A percentile compares a stretch with the other conserved stretches of the same genome.
These are phyloP conservation scores for Rhipidocladum racemiflorum DNA, from an alignment of 176 grass and related monocot genomes.

Conservation along the genomic window DNA sequence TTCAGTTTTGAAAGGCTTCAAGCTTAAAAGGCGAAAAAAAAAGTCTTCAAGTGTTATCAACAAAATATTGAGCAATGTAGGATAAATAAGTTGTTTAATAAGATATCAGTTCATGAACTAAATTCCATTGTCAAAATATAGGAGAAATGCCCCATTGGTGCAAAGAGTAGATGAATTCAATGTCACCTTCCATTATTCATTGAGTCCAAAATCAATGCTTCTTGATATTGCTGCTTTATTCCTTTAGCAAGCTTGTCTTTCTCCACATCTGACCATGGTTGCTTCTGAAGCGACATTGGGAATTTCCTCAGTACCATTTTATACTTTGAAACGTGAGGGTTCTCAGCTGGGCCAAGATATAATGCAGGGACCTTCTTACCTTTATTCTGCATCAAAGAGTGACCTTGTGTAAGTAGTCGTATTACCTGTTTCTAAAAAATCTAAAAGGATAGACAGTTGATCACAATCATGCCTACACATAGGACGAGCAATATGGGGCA, in stretches of 20 bases:
- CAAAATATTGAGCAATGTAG: background rate
- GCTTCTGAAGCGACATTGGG: slow-evolving; percentile 60
- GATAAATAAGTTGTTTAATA: background rate
- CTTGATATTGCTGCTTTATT: slow-evolving; percentile 97
- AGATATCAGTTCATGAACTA: background rate
- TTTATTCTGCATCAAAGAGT: slow-evolving; percentile 43
- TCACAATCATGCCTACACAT: background rate
- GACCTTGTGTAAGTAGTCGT: background rate
- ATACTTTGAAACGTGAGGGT: slow-evolving; percentile 62
- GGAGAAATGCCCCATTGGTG: background rate
- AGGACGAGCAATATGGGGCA: background rate
- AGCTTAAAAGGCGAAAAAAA: background rate
- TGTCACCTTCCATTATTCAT: slow-evolving; percentile 73
- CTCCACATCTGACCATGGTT: slow-evolving; percentile 67
- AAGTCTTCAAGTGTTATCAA: background rate
- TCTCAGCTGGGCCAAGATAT: slow-evolving; percentile 66
- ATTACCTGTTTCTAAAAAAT: background rate
- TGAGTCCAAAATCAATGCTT: slow-evolving; percentile 63
- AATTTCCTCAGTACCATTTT: slow-evolving; percentile 68
- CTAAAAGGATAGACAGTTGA: background rate
- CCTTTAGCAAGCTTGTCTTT: slow-evolving; percentile 81
- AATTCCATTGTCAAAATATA: background rate
- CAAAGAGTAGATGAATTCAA: background rate
- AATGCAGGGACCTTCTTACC: slow-evolving; percentile 54
- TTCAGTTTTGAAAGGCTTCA: slow-evolving; percentile 3